phyloP scores from a whole-genome alignment of 805 yeast genomes.

The Myxozyma monticola region DNA sequence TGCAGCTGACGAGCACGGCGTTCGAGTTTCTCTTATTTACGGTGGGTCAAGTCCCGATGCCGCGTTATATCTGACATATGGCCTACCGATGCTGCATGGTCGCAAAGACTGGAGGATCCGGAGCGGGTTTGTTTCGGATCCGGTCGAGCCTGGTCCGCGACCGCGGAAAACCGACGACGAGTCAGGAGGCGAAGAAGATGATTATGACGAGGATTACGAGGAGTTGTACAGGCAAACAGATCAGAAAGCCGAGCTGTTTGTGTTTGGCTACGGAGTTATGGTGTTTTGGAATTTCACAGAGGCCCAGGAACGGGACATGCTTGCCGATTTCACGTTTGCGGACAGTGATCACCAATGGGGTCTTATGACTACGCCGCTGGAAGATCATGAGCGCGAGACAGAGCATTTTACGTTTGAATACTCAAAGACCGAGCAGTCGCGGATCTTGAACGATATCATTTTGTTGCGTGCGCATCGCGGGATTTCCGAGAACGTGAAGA shows the following conservation, averaged over 20 bases:
- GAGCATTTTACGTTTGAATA: constrained; percentile 83
- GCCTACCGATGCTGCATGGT: constrained; percentile 74
- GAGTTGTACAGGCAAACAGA: constrained; percentile 4
- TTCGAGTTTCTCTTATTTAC: constrained; percentile 72
- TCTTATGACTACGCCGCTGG: constrained; percentile 59
- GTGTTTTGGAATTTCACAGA: constrained; percentile 97
- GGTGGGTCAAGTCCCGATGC: constrained; percentile 54
- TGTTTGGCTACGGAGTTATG: constrained; percentile 91
- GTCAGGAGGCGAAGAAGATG: constrained; percentile 7
- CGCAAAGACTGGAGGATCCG: constrained; percentile 61
- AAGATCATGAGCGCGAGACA: constrained; percentile 87
- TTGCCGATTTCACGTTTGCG: constrained; percentile 87
- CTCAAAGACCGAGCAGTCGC: constrained; percentile 48
- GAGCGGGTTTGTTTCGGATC: constrained; percentile 41
- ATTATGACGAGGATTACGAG: constrained; percentile 3
- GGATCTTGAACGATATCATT: constrained; percentile 82
- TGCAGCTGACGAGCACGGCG: constrained; percentile 69
- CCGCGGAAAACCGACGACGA: background rate
- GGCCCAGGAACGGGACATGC: constrained; percentile 84
- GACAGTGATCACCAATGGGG: constrained; percentile 13
- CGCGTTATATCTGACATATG: constrained; percentile 86
- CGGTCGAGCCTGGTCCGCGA: background rate
- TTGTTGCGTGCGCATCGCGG: constrained; percentile 60
- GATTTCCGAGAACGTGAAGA: constrained; percentile 73
- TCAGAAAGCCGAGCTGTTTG: constrained; percentile 73